A percentile compares a stretch with the other conserved stretches of the same genome.
Evolutionary conservation across 768 basidiomycete genomes (phyloP).

Genomic region (Trametes meyenii): DNA sequence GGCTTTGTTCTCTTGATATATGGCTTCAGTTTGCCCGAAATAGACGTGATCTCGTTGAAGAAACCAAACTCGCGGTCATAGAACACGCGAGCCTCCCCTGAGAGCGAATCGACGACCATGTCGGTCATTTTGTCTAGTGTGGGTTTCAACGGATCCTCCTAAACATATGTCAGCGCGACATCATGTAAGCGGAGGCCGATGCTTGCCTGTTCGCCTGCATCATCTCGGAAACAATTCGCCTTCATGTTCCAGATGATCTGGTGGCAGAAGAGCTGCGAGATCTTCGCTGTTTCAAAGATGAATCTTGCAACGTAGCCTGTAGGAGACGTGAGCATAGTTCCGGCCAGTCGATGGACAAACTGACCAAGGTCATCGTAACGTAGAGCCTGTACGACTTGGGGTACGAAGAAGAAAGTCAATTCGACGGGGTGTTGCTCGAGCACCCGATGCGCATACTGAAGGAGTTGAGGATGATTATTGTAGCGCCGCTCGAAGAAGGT

Average conservation of each 20-base stretch:
- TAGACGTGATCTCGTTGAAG: conserved; percentile 96
- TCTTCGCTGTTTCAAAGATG: conserved; percentile 96
- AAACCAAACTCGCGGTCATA: conserved; percentile 95
- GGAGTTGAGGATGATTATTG: conserved; percentile 77
- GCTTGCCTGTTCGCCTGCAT: conserved; percentile 75
- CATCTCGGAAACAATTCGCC: conserved; percentile 95
- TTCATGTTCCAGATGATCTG: conserved; percentile 99
- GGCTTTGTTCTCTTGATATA: conserved; percentile 93
- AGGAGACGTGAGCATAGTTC: not conserved
- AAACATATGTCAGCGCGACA: not conserved
- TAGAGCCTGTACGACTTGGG: conserved; percentile 96
- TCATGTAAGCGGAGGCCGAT: conserved; percentile 22
- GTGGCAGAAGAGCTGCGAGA: conserved; percentile 97
- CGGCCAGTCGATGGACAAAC: conserved; percentile 18
- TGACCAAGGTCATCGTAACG: conserved; percentile 87
- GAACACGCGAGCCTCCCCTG: conserved; percentile 85
- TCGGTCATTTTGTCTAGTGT: conserved; percentile 86
- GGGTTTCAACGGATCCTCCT: conserved; percentile 97
- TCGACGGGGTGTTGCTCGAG: conserved; percentile 94
- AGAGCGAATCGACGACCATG: conserved; percentile 79
- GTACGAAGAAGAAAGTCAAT: conserved; percentile 97
- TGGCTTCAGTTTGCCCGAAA: conserved; percentile 96
- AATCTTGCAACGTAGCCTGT: conserved; percentile 92
- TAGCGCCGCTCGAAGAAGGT: conserved; percentile 87
- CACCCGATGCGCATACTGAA: conserved; percentile 97